phyloP scores from a whole-genome alignment of 176 grass and related monocot species.

The Rhynchospora breviuscula region DNA sequence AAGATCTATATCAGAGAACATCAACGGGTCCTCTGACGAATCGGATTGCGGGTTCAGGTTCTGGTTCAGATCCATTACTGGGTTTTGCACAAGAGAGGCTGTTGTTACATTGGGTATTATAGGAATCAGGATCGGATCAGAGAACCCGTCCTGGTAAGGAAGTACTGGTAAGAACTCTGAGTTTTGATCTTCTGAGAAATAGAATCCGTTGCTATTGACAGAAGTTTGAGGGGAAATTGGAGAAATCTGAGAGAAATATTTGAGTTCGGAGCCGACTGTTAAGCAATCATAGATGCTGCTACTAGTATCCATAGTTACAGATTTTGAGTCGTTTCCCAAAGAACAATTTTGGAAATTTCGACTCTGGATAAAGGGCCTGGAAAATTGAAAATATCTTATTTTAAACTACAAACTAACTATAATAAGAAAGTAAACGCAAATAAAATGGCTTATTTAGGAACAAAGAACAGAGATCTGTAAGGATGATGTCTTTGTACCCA shows the following conservation, averaged over 20 bases:
- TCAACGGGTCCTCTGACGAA: constrained; percentile 58
- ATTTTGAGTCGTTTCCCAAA: constrained; percentile 12
- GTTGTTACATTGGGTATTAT: not conserved
- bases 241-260: not conserved
- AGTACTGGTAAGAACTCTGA: not conserved
- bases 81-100: constrained; percentile 10
- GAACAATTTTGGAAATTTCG: not conserved
- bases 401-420: not conserved
- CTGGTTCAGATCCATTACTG: not conserved
- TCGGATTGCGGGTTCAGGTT: not conserved
- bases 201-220: constrained; percentile 3
- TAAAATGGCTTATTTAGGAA: not conserved
- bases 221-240: constrained; percentile 12
- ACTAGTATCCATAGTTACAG: constrained; percentile 63
- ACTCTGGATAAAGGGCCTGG: not conserved
- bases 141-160: constrained; percentile 6
- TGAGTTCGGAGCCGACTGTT: constrained; percentile 37
- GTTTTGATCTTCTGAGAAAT: constrained; percentile 4
- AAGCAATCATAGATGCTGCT: constrained; percentile 34
- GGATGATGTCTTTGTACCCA: not conserved
- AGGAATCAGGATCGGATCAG: not conserved
- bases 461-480: not conserved
- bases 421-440: not conserved
- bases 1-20: constrained; percentile 77
- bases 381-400: not conserved